These are phyloP conservation scores for Luzula sylvatica DNA, from an alignment of 176 grass and related monocot species.

Conservation along the genomic window DNA sequence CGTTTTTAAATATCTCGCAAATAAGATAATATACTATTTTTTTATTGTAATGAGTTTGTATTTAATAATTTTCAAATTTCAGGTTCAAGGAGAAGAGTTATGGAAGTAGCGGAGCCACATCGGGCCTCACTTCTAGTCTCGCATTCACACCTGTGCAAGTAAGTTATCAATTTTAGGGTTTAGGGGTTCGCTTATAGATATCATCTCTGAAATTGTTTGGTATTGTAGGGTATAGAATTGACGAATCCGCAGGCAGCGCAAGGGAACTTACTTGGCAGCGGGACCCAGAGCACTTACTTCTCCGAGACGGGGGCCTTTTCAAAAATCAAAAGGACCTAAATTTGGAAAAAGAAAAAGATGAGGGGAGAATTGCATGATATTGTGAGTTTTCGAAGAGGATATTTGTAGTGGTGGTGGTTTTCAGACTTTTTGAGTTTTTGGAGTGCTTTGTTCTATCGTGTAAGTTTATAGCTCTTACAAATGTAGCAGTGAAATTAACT, in stretches of 20 bases:
- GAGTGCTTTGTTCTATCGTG: no score
- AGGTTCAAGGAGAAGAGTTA: conserved; percentile 90
- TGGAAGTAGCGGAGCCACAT: conserved; percentile 70
- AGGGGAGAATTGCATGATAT: no score
- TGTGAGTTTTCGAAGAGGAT: background rate
- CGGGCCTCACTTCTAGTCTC: conserved; percentile 84
- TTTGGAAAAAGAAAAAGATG: background rate
- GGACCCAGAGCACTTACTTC: conserved; percentile 61
- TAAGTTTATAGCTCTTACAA: no score
- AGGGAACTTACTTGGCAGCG: conserved; percentile 38
- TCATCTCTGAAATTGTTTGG: conserved; percentile 4
- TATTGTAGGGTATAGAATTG: conserved; percentile 49
- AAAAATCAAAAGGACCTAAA: conserved; percentile 40
- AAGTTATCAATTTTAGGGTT: conserved; percentile 11
- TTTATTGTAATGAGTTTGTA: background rate
- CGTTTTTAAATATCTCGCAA: background rate
- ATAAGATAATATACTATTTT: background rate
- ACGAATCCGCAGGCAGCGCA: conserved; percentile 38
- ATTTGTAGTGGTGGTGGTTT: background rate
- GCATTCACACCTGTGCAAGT: conserved; percentile 96
- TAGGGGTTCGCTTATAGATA: background rate
- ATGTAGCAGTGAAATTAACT: no score
- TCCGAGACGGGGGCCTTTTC: conserved; percentile 57
- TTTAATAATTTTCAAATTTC: conserved; percentile 18
- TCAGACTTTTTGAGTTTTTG: background rate